Evolutionary conservation across 441 rosid genomes (phyloP), one percentile per base, ranked within the genome.

Genomic region (Biscutella auriculata): DNA sequence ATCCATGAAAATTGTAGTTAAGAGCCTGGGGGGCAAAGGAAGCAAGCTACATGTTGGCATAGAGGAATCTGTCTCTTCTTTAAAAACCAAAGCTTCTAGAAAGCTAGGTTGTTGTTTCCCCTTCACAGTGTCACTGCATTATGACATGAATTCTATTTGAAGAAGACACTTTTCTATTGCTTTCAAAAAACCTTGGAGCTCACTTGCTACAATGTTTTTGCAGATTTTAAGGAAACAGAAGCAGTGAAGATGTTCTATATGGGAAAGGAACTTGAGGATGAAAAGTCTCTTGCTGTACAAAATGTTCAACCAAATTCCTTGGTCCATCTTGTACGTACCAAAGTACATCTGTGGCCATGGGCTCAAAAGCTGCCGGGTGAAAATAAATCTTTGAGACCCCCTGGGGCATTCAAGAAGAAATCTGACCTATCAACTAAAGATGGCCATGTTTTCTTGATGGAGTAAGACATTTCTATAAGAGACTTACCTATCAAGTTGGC

Each of bases 371-470:
- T 90, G 63, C 97, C 95, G 1, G 84, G 95, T 13, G 95, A 90
- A 72, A 90, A 85, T 65, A 94, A 84, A 75, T 79, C 96, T 46
- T 70, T 87, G 73, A 79, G 94, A 55, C 99, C 99, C 66, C 99
- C 97, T 4, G 97, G 97, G 44, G 99, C 99, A 36, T 94, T 90
- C 79, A 94, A 94, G 88, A 94, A 86, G 89, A 94, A 90, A 78
- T 84, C 97, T 36, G 99, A 94, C 72, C 94, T 94, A 37, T 94
- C 95, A 63, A 82, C 79, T 54, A 90, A 84, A 83, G 99, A 94
- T 77, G 97, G 99, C 47, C 99, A 90, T 46, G 81, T 90, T 50
- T 79, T 94, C 76, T 76, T 90, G 39, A 82, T 88, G 96, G 99
- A 94, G 97, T 94, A 82, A 87, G 99, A 58, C 48, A 34, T 10